Base-by-base conservation (phyloP, 805 yeast species). In the Kodamaea laetipori region DNA sequence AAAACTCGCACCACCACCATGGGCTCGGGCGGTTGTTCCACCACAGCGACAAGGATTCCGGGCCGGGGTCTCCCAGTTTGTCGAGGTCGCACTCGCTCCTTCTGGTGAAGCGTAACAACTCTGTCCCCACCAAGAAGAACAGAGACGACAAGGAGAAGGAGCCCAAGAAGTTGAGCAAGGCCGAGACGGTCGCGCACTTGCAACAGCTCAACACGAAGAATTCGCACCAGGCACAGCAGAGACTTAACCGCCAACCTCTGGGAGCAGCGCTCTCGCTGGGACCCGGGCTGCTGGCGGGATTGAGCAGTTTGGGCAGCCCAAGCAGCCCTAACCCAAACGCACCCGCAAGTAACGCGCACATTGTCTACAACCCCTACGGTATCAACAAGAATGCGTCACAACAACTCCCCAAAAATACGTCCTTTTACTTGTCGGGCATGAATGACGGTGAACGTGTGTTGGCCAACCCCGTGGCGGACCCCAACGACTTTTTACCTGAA, bases 301-400 rank as follows among this genome's bases (percentile, higher is more conserved):
- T 35, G 27, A 35, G 27, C 38, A 6, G 28, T 4, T 35, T 35
- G 15, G 44, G 43, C 23, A 31, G 12, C 34, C 50, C 33, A 37
- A 41, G 26, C 50, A 27, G 26, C 30, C 36, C 40, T 19, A 41
- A 35, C 37, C 37, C 37, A 11, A 73, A 67, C 16, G 15, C 34
- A 30, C 31, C 31, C 13, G 7, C 12, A 3, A 17, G 31, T 11
- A 17, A 17, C 19, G 24, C 24, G 24, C 34, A 30, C 34, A 69
- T 81, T 55, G 76, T 74, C 34, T 83, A 82, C 60, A 82, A 82
- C 53, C 89, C 89, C 1, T 83, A 79, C 56, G 89, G 88, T 1
- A 46, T 76, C 28, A 74, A 69, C 48, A 71, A 65, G 49, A 50
- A 48, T 45, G 41, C 51, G 19, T 41, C 54, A 41, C 58, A 48